Evolutionary conservation across 495 filamentous ascomycete genomes (phyloP).

Genomic region (Thermothielavioides terrestris): DNA sequence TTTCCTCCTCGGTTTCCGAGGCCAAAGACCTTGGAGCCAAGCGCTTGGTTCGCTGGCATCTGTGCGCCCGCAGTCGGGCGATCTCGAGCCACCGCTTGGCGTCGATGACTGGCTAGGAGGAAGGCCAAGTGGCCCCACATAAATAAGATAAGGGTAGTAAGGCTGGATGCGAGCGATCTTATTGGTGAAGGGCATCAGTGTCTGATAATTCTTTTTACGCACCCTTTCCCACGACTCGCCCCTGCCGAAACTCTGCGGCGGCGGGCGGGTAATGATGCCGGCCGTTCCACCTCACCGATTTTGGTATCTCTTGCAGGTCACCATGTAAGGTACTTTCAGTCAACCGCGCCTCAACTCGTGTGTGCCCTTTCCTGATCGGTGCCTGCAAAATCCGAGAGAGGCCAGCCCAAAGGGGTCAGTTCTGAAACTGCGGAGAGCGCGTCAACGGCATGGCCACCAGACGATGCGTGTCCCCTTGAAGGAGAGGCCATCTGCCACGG

Average conservation of each 20-base stretch:
- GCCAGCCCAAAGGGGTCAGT: neutral
- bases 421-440: neutral
- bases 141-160: constrained; percentile 29
- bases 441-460: neutral
- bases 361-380: neutral
- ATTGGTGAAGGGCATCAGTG: constrained; percentile 30
- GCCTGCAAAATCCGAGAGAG: neutral
- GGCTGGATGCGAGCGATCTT: constrained; percentile 13
- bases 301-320: constrained; percentile 19
- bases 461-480: neutral
- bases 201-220: constrained; percentile 40
- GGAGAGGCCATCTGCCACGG: neutral
- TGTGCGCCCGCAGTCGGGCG: constrained; percentile 12
- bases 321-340: neutral
- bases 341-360: neutral
- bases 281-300: constrained; percentile 12
- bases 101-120: constrained; percentile 3
- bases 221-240: constrained; percentile 16
- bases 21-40: neutral
- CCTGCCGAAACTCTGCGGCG: neutral
- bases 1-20: neutral
- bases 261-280: neutral
- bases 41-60: constrained; percentile 1
- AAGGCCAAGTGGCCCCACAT: constrained; percentile 3
- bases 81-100: constrained; percentile 2